Base-by-base conservation (phyloP, 768 basidiomycete genomes). In the Boletus rubroflammeus region DNA sequence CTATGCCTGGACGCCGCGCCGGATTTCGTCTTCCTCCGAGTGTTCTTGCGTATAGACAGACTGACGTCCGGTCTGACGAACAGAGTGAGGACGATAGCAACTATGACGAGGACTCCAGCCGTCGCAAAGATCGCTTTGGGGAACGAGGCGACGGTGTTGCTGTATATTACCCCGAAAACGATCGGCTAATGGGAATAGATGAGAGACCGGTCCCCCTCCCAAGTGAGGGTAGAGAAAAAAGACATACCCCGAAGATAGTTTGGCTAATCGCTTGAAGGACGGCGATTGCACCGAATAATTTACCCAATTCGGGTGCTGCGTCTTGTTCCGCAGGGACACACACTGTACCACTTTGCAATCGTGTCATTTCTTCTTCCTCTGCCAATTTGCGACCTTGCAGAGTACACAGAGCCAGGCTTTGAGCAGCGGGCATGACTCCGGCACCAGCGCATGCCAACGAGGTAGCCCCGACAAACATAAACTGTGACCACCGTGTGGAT, bases 351-450 rank as follows among this genome's bases (percentile, higher is more conserved):
- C 53, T 54, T 19, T 39, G 61, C 29, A 53, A 19, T 21, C 53
- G 66, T 26, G 49, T 75, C 59, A 29, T 76, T 67, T 35, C 78
- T 76, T 67, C 81, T 26, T 64, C 58, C 44, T 65, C 56, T 23
- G 51, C 64, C 39, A 64, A 39, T 36, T 53, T 68, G 51, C 61
- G 67, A 40, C 64, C 64, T 34, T 77, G 75, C n/a, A 81, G 57
- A n/a, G 88, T 75, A 60, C 81, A 86, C 5, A 90, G 73, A 0
- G 87, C 89, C 9, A 92, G 75, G n/a, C 86, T 88, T 56, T 90
- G 85, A 48, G 82, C 67, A 0, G 85, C 78, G 8, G 90, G 88
- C 51, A 81, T 78, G 14, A 85, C 79, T 4, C 88, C 90, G 3
- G 83, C 81, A 13, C 86, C 85, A 40, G 88, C 79, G 19, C 81